phyloP scores from a whole-genome alignment of 2,329 filamentous ascomycete genomes.

The Pyrenochaeta sp. region DNA sequence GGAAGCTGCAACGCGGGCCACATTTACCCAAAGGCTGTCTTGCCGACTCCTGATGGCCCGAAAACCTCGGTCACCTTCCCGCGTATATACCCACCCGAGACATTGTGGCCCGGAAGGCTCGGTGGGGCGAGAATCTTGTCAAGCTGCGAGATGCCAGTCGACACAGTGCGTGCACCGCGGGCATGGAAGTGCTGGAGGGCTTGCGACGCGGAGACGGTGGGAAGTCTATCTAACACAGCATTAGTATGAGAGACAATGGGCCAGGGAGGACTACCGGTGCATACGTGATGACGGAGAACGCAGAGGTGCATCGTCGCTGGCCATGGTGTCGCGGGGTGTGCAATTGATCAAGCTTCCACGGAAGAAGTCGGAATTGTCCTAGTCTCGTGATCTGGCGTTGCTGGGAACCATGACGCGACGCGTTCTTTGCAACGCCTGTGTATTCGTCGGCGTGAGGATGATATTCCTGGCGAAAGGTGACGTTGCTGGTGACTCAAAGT shows the following conservation, averaged over 20 bases:
- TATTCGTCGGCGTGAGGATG: constrained; percentile 6
- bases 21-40: constrained; percentile 81
- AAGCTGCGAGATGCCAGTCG: constrained; percentile 59
- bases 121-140: constrained; percentile 52
- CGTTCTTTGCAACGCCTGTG: constrained; percentile 11
- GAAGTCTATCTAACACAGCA: constrained; percentile 69
- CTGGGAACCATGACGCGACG: constrained; percentile 22
- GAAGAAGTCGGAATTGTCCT: constrained; percentile 5
- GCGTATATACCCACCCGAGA: constrained; percentile 67
- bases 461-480: not conserved
- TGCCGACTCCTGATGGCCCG: constrained; percentile 86
- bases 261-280: constrained; percentile 16
- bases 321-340: constrained; percentile 32
- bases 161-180: constrained; percentile 56
- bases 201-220: constrained; percentile 78
- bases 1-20: constrained; percentile 19
- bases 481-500: constrained; percentile 8
- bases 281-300: constrained; percentile 50
- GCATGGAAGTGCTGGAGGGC: constrained; percentile 69
- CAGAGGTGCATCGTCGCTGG: constrained; percentile 34
- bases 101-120: constrained; percentile 30
- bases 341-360: constrained; percentile 4
- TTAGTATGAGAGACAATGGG: constrained; percentile 21
- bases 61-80: constrained; percentile 87
- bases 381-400: constrained; percentile 33